phyloP scores from a whole-genome alignment of 176 grass and related monocot species.

The Alopecurus myosuroides region DNA sequence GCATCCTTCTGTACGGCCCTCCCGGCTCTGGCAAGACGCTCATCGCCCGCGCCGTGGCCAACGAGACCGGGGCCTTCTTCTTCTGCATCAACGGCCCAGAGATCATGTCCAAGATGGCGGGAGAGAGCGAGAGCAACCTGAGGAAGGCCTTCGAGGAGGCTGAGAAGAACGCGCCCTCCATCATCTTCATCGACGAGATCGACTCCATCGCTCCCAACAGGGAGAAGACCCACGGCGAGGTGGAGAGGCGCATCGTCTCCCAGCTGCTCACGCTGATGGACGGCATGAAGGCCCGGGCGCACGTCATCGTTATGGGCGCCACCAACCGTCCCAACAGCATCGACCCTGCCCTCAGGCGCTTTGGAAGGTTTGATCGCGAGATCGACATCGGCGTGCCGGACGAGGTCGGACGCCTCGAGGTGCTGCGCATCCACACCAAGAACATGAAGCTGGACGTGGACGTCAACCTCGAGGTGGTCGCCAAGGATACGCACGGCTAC shows the following conservation, averaged over 20 bases:
- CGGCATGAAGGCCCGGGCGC: constrained; percentile 42
- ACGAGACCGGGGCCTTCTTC: constrained; percentile 59
- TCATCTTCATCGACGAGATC: constrained; percentile 64
- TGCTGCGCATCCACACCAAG: constrained; percentile 50
- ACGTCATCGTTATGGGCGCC: constrained; percentile 62
- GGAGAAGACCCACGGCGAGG: constrained; percentile 56
- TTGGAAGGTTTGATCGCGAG: constrained; percentile 53
- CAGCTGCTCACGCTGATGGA: constrained; percentile 65
- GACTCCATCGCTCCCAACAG: constrained; percentile 51
- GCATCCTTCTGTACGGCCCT: constrained; percentile 48
- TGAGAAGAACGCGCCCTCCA: constrained; percentile 60
- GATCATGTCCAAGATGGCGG: constrained; percentile 64
- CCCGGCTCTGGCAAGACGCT: constrained; percentile 57
- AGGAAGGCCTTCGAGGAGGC: constrained; percentile 70
- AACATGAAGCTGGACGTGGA: constrained; percentile 41
- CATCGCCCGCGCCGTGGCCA: constrained; percentile 53
- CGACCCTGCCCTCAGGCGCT: constrained; percentile 56
- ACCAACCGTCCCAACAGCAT: constrained; percentile 64
- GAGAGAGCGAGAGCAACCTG: constrained; percentile 62
- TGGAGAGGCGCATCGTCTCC: constrained; percentile 55
- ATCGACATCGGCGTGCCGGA: constrained; percentile 63
- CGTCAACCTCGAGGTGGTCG: constrained; percentile 44
- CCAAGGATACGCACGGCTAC: constrained; percentile 56
- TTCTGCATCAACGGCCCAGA: constrained; percentile 56
- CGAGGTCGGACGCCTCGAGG: constrained; percentile 52